Conservation (phyloP, 1,139 yeast species). For the Taphrina flavorubra region DNA sequence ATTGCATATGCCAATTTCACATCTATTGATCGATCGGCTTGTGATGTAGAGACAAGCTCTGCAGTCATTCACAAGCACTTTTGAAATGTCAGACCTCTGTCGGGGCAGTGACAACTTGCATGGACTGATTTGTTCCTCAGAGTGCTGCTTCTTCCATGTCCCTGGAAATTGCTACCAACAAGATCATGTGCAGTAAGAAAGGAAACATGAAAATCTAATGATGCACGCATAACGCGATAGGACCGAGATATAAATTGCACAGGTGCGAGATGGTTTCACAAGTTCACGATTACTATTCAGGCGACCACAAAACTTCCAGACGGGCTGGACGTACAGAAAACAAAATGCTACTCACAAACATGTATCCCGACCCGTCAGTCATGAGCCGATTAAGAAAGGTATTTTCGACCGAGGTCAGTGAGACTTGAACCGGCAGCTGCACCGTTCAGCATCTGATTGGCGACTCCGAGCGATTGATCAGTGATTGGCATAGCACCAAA, state of each 20-base stretch:
- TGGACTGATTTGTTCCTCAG: neutral
- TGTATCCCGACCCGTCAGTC: neutral
- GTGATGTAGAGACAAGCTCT: too few relatives aligned
- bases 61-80: too few relatives aligned
- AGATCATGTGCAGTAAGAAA: too few relatives aligned
- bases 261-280: neutral
- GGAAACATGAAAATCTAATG: too few relatives aligned
- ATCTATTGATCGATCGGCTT: too few relatives aligned
- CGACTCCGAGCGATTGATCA: conserved; percentile 28
- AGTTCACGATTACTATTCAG: conserved; percentile 9
- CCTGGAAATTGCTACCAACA: too few relatives aligned
- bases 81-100: too few relatives aligned
- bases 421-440: conserved; percentile 34
- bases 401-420: conserved; percentile 30
- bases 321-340: conserved; percentile 2
- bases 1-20: neutral
- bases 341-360: conserved; percentile 10
- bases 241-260: too few relatives aligned
- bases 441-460: conserved; percentile 28
- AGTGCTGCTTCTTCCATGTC: too few relatives aligned
- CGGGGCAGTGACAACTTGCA: neutral
- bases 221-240: too few relatives aligned
- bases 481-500: conserved; percentile 37
- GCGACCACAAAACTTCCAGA: conserved; percentile 4
- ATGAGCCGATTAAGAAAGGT: conserved; percentile 5